A percentile compares a stretch with the other conserved stretches of the same genome.
Conservation (phyloP, 208 protist species). For the Kentomonas sorsogonicus region DNA sequence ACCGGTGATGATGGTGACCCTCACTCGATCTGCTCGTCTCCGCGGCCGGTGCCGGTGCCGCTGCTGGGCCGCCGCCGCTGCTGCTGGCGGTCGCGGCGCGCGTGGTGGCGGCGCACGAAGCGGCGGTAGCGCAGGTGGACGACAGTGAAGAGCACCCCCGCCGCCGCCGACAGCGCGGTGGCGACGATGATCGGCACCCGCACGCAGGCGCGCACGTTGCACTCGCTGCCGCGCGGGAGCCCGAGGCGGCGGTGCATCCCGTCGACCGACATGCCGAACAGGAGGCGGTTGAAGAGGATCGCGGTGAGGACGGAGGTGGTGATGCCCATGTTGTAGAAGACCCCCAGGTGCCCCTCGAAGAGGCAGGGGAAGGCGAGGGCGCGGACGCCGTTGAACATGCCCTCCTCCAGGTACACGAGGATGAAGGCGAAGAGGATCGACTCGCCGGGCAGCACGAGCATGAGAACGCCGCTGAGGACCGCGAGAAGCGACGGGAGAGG, state of each 20-base stretch:
- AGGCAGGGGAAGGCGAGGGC: slow-evolving; percentile 47
- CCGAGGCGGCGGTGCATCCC: slow-evolving; percentile 25
- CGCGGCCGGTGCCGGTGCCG: no score
- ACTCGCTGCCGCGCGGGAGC: slow-evolving; percentile 22
- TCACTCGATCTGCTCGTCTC: background rate
- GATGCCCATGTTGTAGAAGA: slow-evolving; percentile 39
- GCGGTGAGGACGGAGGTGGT: slow-evolving; percentile 29
- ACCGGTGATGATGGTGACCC: background rate
- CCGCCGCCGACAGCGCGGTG: slow-evolving; percentile 24
- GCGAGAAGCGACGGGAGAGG: slow-evolving; percentile 36
- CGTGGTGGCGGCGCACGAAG: slow-evolving; percentile 19
- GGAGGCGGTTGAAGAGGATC: slow-evolving; percentile 49
- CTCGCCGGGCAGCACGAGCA: slow-evolving; percentile 35
- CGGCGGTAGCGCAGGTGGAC: slow-evolving; percentile 44
- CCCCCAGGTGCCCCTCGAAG: slow-evolving; percentile 38
- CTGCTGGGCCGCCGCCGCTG: background rate
- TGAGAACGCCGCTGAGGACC: slow-evolving; percentile 27
- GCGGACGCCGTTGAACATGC: slow-evolving; percentile 29
- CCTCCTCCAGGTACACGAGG: slow-evolving; percentile 43
- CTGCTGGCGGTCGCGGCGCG: background rate
- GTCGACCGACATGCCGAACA: slow-evolving; percentile 50
- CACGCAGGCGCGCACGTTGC: slow-evolving; percentile 28
- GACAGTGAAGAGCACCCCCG: slow-evolving; percentile 22
- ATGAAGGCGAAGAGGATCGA: slow-evolving; percentile 45
- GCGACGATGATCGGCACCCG: slow-evolving; percentile 38